Evolutionary conservation across 1,284 basidiomycete species (phyloP).

Genomic region (Irpex rosettiformis): DNA sequence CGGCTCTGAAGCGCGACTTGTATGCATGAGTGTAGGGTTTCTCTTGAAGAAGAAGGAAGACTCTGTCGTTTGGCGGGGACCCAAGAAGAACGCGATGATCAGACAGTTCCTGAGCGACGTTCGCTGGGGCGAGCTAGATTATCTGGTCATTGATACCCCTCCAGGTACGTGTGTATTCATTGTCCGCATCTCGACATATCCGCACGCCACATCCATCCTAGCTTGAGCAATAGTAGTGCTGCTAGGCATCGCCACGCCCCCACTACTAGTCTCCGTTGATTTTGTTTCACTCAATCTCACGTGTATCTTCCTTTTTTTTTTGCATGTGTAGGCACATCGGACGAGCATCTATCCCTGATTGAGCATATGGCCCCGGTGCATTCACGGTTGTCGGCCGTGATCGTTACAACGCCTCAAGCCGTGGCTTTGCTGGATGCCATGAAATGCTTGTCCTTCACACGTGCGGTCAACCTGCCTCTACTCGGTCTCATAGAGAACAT

Average conservation of each 20-base stretch:
- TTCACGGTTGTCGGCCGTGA: slow-evolving; percentile 75
- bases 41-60: slow-evolving; percentile 87
- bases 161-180: slow-evolving; percentile 62
- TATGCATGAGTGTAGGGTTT: slow-evolving; percentile 98
- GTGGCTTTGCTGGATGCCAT: slow-evolving; percentile 94
- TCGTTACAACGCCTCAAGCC: slow-evolving; percentile 98
- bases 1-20: slow-evolving; percentile 63
- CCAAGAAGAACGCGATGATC: slow-evolving; percentile 99
- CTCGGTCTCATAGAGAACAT: slow-evolving; percentile 97
- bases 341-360: slow-evolving; percentile 95
- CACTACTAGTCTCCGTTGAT: too few relatives aligned
- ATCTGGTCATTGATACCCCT: slow-evolving; percentile 95
- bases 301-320: slow-evolving; percentile 8
- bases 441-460: slow-evolving; percentile 95
- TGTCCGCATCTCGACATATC: background rate
- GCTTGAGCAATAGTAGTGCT: background rate
- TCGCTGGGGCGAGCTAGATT: slow-evolving; percentile 95
- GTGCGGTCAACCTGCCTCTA: slow-evolving; percentile 83
- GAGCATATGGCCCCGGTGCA: slow-evolving; percentile 91
- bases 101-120: slow-evolving; percentile 96
- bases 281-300: background rate
- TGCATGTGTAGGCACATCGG: slow-evolving; percentile 77
- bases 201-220: background rate
- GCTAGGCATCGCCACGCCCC: background rate
- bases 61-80: slow-evolving; percentile 96